Evolutionary conservation across 768 basidiomycete genomes (phyloP), one percentile per base, ranked within the genome.

Genomic region (Phylloporus rhodoxanthus): DNA sequence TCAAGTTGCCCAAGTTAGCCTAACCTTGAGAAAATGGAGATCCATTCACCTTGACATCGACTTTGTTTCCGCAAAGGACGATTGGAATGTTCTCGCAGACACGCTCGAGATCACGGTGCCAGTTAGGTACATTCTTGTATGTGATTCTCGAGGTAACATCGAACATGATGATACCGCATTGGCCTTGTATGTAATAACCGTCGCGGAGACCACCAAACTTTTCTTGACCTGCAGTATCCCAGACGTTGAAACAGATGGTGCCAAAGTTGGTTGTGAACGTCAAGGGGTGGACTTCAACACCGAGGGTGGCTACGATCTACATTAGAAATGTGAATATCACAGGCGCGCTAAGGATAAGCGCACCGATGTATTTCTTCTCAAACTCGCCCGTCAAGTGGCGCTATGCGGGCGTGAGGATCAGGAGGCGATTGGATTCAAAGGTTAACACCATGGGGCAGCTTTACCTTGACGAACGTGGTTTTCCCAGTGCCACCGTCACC

Each of bases 121-220:
- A 99, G 80, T 98, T 99, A 60, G 96, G 96, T 29, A 99, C 96
- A 70, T 97, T 98, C 80, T 98, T 98, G 79, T 99, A 99, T 49
- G 96, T 99, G 82, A 98, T 99, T 65, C 96, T 85, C 47, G 96
- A 96, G 52, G 96, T 98, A 57, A 98, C 95, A 64, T 92, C 96
- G 76, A 98, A 98, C 96, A 99, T 98, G 83, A 99, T 98, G 78
- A 99, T 98, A 62, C 96, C 96, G 66, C 93, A 98, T 72, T 99
- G 96, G 62, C 93, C 93, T 73, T 94, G 91, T 68, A 92, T 91
- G 72, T 91, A 91, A 72, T 91, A 93, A 40, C 94, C 93, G 72
- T 96, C 93, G 56, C 93, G 89, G 55, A 97, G 87, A 66, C 93
- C 94, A 75, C 95, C 96, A 59, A 99, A 99, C 76, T 98, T 99